Evolutionary conservation across 108 stramenopile species (phyloP).

Genomic region (Nannochloropsis gaditana): DNA sequence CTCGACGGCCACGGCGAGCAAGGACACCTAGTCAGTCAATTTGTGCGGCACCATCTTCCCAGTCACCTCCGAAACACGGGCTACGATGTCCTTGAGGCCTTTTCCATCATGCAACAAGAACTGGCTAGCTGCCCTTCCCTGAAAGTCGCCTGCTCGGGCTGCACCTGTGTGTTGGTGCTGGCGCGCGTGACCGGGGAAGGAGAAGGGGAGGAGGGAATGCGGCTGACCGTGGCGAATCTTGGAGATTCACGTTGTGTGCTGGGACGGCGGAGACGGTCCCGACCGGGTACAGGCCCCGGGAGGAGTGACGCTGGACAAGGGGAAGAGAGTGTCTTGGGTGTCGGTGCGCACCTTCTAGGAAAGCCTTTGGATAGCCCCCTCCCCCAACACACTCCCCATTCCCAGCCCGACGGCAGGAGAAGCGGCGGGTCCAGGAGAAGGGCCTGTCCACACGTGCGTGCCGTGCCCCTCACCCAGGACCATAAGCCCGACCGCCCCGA

Average conservation of each 20-base stretch:
- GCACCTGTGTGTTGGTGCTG: conserved; percentile 44
- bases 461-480: conserved; percentile 48
- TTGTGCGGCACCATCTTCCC: conserved; percentile 34
- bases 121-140: conserved; percentile 26
- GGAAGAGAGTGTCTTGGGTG: background rate
- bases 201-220: background rate
- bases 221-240: conserved; percentile 40
- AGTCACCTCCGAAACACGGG: conserved; percentile 25
- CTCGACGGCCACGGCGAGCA: conserved; percentile 59
- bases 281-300: background rate
- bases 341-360: background rate
- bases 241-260: conserved; percentile 51
- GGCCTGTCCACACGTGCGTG: background rate
- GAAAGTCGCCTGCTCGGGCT: conserved; percentile 47
- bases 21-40: conserved; percentile 44
- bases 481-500: conserved; percentile 55
- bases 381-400: background rate
- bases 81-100: conserved; percentile 25
- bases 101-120: conserved; percentile 33
- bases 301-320: background rate
- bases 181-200: conserved; percentile 21
- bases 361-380: background rate
- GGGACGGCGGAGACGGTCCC: conserved; percentile 24
- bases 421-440: background rate
- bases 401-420: background rate